Base-by-base conservation (phyloP, 352 stramenopile species). In the Globisporangium megalacanthum region DNA sequence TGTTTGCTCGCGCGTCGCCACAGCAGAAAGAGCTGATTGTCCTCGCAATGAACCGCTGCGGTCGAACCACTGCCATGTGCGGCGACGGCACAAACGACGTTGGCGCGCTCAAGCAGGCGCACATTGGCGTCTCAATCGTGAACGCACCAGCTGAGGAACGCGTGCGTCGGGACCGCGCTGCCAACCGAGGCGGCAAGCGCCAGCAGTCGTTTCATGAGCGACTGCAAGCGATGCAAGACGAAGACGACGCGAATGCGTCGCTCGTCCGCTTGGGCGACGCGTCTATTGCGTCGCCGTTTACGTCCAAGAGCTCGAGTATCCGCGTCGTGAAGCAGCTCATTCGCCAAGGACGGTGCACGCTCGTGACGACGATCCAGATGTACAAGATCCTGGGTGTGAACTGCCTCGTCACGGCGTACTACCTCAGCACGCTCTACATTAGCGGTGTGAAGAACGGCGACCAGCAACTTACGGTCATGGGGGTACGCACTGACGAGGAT, bases 11-110 rank as follows among this genome's bases (percentile, higher is more conserved):
- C 49, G 88, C 96, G 17, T 94, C 88, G 29, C 95, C 95, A 13
- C 65, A 87, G 36, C 91, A 98, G 49, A 99, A 99, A 64, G 93
- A 97, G 70, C 67, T 77, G 50, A 73, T 98, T 5, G 73, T 98
- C 49, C 78, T 85, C 41, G 83, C 88, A 4, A 82, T 98, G 20
- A 98, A 98, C 66, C 70, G 73, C 2, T 71, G 62, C n/a, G 93
- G 91, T 11, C 69, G 75, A 69, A 92, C 62, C 17, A 97, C 89
- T 3, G 71, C 96, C 1, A 98, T 98, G 92, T 98, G 95, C 58
- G 95, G 95, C n/a, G 95, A 99, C 61, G 95, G 95, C 46, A 97
- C 87, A 8, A 99, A 99, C 69, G 96, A 98, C 68, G 87, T 98
- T 11, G 89, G 89, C 36, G 88, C 88, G 10, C 61, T 97, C 3